Evolutionary conservation across 139 green algal genomes (phyloP), one percentile per base, ranked within the genome.

Genomic region (Penium margaritaceum): DNA sequence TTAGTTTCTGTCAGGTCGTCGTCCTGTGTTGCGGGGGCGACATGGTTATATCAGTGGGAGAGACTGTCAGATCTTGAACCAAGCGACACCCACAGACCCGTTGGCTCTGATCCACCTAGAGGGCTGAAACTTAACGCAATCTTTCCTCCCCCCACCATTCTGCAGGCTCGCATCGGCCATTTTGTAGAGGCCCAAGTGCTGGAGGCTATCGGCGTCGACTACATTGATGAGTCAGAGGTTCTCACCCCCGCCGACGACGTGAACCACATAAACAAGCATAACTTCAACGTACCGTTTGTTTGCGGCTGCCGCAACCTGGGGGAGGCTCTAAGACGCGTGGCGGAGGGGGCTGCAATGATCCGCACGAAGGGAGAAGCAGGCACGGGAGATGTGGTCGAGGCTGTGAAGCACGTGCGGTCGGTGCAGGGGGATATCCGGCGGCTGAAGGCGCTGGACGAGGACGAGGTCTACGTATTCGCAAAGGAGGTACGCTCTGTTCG

Each of bases 241-340:
- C 87, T 99, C 7, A 98, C 94, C 6, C 94, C 94, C 21, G 94
- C 94, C n/a, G 94, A 99, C 76, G 94, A 99, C 67, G 83, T 94
- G 36, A 91, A 99, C 85, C 94, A 99, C 94, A 98, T 95, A 83
- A 98, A 98, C 91, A 99, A 99, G 91, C 94, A 98, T 86, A 94
- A 96, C 83, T 98, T 96, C 90, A 95, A 93, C 84, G 90, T 96
- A 33, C 94, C 94, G 1, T 97, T 97, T 75, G 90, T 99, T 21
- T 99, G 94, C 76, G 94, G 94, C 38, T 99, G 94, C 87, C 91
- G 94, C 24, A 90, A 99, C 85, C 84, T 99, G 24, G 94, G 94
- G 14, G 94, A 99, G 88, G 94, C 94, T 15, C 90, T 99, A 34
- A 85, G 94, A 47, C 90, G 94, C 68, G 89, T 99, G 35, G 91